Evolutionary conservation across 768 basidiomycete genomes (phyloP), one percentile per base, ranked within the genome.

Genomic region (Lentinula edodes): DNA sequence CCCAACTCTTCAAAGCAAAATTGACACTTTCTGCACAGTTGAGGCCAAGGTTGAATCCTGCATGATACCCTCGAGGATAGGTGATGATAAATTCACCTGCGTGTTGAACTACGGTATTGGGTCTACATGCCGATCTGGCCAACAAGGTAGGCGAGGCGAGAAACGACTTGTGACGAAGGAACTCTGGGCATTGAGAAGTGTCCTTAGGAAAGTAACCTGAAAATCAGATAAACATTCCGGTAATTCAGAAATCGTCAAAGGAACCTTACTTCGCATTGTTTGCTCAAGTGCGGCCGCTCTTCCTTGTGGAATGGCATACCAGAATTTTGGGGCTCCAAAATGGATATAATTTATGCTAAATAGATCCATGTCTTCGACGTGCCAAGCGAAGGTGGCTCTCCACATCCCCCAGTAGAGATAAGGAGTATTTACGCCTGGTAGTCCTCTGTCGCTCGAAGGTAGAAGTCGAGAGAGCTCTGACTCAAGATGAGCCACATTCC

Each of bases 381-480:
- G 97, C 96, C 97, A 99, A 0, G 95, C 93, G 74, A 98, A 98
- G 0, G 94, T 94, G 23, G 96, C 96, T 55, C 95, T 82, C 97
- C 97, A 99, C 95, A 98, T 98, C 65, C 97, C 97, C 71, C 95
- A 98, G 74, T 98, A 98, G 2, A 98, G 83, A 71, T 98, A 98
- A 0, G 96, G 96, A 2, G 94, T 89, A 69, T 98, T 98, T 52
- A 99, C 97, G 8, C 97, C 97, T 0, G 96, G 95, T 32, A 99
- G 77, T 43, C 88, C 84, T 57, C 88, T 83, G 42, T 79, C 75
- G 6, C 86, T 80, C 12, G 83, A 70, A 0, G 90, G 91, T 0
- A 93, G 75, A 32, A 97, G 77, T 3, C 94, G 87, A 9, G 89
- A 87, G 23, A 99, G 83, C 2, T 93, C 81, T 42, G 95, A 97